Evolutionary conservation across 371 early-diverging fungal species (phyloP).

Genomic region (Rhizopus sp.): DNA sequence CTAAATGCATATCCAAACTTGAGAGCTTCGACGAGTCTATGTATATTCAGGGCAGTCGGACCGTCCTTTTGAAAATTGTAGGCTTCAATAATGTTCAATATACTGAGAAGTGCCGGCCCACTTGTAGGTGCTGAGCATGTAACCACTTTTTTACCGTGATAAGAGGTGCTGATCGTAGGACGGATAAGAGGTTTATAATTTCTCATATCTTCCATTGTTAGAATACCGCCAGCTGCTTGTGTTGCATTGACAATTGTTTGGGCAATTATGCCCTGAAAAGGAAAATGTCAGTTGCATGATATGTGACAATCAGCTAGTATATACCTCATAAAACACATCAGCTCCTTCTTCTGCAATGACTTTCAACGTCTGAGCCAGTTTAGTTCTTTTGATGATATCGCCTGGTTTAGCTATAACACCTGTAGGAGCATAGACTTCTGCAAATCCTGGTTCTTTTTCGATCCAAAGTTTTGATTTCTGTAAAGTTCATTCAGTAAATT

Average conservation of each 20-base stretch:
- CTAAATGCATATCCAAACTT: slow-evolving; percentile 91
- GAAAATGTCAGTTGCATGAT: background rate
- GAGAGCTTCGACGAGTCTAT: slow-evolving; percentile 87
- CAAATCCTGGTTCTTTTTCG: slow-evolving; percentile 41
- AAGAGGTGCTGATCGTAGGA: slow-evolving; percentile 64
- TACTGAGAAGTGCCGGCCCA: slow-evolving; percentile 79
- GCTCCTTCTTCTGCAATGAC: slow-evolving; percentile 80
- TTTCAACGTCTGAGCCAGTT: slow-evolving; percentile 81
- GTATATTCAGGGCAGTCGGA: slow-evolving; percentile 58
- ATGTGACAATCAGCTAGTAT: background rate
- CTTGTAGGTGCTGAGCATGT: slow-evolving; percentile 77
- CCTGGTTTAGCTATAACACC: slow-evolving; percentile 68
- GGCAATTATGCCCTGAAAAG: slow-evolving; percentile 75
- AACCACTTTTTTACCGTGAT: slow-evolving; percentile 74
- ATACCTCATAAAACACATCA: slow-evolving; percentile 80
- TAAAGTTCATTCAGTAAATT: background rate
- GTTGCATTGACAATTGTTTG: slow-evolving; percentile 74
- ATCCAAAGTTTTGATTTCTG: slow-evolving; percentile 41
- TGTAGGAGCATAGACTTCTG: slow-evolving; percentile 68
- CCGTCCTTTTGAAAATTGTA: slow-evolving; percentile 65
- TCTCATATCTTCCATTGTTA: slow-evolving; percentile 81
- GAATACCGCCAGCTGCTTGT: slow-evolving; percentile 74
- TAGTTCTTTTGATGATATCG: slow-evolving; percentile 73
- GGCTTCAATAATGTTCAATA: slow-evolving; percentile 89
- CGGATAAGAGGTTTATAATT: slow-evolving; percentile 67